Conservation (phyloP, 768 basidiomycete genomes). For the Pilatotrama ljubarskyi region DNA sequence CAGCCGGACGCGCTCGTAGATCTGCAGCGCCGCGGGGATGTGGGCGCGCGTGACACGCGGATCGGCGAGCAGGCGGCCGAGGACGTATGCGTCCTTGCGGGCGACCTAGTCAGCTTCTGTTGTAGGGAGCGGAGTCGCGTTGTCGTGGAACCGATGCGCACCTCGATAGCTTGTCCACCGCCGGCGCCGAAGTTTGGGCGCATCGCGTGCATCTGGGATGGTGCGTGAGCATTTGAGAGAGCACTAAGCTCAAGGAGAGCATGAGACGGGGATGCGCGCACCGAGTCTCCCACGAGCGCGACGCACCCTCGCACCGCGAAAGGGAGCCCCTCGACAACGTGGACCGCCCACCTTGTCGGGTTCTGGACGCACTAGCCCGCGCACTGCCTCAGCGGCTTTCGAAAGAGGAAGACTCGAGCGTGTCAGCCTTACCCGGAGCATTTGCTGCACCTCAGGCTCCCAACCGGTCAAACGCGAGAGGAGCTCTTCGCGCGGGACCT, state of each 20-base stretch:
- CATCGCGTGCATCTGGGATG: slow-evolving; percentile 25
- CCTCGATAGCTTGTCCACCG: slow-evolving; percentile 28
- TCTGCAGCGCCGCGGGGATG: slow-evolving; percentile 16
- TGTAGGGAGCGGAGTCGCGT: no score
- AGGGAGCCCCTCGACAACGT: slow-evolving; percentile 26
- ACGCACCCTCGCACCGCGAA: slow-evolving; percentile 24
- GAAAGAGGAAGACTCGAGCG: no score
- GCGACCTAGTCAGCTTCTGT: no score
- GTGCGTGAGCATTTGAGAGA: neutral
- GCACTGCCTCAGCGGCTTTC: neutral
- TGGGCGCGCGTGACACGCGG: slow-evolving; percentile 13
- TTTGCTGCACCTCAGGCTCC: slow-evolving; percentile 24
- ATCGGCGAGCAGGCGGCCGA: slow-evolving; percentile 25
- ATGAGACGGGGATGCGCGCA: no score
- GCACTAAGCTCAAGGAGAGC: neutral
- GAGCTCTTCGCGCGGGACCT: slow-evolving; percentile 19
- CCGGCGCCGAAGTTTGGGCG: slow-evolving; percentile 26
- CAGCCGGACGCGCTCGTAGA: slow-evolving; percentile 27
- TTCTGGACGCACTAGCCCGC: slow-evolving; percentile 11
- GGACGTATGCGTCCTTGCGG: slow-evolving; percentile 27
- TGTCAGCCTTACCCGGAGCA: slow-evolving; percentile 15
- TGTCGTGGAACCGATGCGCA: neutral
- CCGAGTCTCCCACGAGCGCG: slow-evolving; percentile 32
- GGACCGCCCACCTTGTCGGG: slow-evolving; percentile 24
- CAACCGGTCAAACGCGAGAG: slow-evolving; percentile 17